These are phyloP conservation scores for Globisporangium orthogonon DNA, from an alignment of 352 stramenopile genomes.

Conservation along the genomic window DNA sequence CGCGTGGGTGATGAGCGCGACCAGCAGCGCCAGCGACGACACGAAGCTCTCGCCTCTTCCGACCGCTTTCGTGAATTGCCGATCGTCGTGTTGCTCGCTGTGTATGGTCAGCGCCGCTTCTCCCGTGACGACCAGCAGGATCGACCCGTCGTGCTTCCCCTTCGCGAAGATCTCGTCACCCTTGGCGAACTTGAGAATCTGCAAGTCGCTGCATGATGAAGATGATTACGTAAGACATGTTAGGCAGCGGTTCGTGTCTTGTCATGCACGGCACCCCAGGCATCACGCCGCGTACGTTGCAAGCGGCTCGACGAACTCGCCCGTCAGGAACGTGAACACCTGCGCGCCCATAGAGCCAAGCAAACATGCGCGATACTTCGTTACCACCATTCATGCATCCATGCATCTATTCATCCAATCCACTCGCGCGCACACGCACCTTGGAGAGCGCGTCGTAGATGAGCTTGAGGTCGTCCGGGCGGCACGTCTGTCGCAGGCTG, in stretches of 20 bases:
- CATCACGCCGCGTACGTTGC: conserved; percentile 21
- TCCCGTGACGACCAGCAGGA: conserved; percentile 64
- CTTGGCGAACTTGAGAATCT: conserved; percentile 39
- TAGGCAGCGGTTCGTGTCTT: too few relatives aligned
- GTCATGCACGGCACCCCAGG: too few relatives aligned
- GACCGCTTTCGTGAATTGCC: conserved; percentile 48
- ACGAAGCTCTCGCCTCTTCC: conserved; percentile 58
- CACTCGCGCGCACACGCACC: conserved; percentile 7
- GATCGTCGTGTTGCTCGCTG: conserved; percentile 22
- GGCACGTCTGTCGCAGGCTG: conserved; percentile 48
- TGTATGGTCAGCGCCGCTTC: conserved; percentile 56
- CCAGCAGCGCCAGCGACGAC: conserved; percentile 65
- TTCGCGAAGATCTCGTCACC: conserved; percentile 52
- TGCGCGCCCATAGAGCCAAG: conserved; percentile 2
- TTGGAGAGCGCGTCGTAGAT: conserved; percentile 78
- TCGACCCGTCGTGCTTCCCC: conserved; percentile 62
- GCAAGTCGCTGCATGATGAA: conserved; percentile 27
- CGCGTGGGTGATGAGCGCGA: conserved; percentile 37
- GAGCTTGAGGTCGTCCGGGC: conserved; percentile 68
- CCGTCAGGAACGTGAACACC: conserved; percentile 69
- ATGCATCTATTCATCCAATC: too few relatives aligned
- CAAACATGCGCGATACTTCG: neutral
- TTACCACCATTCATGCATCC: too few relatives aligned
- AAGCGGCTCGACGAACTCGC: conserved; percentile 58
- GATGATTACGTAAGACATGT: too few relatives aligned